Percentiles rank a stretch among this genome's conserved stretches.
Conservation (phyloP, 495 filamentous ascomycete genomes). For the Hypoxylon lenormandii region DNA sequence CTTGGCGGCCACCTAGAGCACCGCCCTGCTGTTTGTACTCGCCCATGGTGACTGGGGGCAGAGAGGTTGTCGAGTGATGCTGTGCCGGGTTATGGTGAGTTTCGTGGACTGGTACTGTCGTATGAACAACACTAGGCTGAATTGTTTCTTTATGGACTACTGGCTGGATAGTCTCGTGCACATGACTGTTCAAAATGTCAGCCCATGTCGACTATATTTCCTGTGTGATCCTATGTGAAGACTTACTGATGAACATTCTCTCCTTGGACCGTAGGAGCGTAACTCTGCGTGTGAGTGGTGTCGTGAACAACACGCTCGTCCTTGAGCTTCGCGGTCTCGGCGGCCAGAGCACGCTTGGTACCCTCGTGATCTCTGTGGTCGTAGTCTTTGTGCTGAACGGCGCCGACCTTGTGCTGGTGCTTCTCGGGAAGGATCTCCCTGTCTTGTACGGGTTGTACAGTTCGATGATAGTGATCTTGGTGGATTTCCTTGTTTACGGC, state of each 20-base stretch:
- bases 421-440: slow-evolving; percentile 62
- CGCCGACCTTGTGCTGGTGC: slow-evolving; percentile 61
- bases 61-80: slow-evolving; percentile 67
- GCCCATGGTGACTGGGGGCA: slow-evolving; percentile 70
- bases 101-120: slow-evolving; percentile 75
- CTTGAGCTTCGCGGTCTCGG: slow-evolving; percentile 65
- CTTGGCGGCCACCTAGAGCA: slow-evolving; percentile 64
- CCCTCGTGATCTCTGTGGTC: slow-evolving; percentile 65
- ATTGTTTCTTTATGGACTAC: slow-evolving; percentile 74
- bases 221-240: neutral
- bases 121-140: slow-evolving; percentile 73
- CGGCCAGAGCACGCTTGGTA: slow-evolving; percentile 58
- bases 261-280: slow-evolving; percentile 63
- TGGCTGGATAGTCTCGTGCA: slow-evolving; percentile 74
- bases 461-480: slow-evolving; percentile 69
- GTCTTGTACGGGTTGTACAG: slow-evolving; percentile 65
- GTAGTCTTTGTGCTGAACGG: slow-evolving; percentile 66
- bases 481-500: slow-evolving; percentile 73
- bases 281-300: slow-evolving; percentile 60
- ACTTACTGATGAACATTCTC: slow-evolving; percentile 72
- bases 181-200: slow-evolving; percentile 49
- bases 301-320: slow-evolving; percentile 61
- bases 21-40: slow-evolving; percentile 72
- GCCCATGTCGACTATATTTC: neutral
- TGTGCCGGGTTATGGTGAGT: slow-evolving; percentile 70